phyloP scores from a whole-genome alignment of 495 filamentous ascomycete species.

The Aspergillus affinis region DNA sequence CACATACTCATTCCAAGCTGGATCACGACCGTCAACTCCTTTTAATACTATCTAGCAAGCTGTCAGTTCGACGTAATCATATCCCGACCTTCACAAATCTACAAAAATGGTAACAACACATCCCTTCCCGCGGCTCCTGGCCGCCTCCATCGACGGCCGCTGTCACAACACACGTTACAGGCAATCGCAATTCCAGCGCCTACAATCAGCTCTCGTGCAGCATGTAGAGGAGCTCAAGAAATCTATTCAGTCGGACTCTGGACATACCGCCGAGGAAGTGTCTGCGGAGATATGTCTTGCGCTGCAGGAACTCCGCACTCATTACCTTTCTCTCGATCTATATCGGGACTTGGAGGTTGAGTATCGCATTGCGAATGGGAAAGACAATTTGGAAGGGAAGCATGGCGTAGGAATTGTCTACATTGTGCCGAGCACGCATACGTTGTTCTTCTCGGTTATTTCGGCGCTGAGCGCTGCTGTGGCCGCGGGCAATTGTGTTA shows the following conservation, averaged over 20 bases:
- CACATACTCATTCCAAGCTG: too few species aligned
- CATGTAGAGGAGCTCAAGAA: constrained; percentile 33
- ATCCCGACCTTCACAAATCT: not conserved
- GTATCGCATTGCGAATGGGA: constrained; percentile 47
- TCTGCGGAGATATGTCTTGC: constrained; percentile 43
- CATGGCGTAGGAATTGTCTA: constrained; percentile 49
- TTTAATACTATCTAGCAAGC: too few species aligned
- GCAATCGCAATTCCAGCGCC: constrained; percentile 44
- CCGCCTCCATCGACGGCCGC: constrained; percentile 48
- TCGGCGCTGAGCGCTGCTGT: constrained; percentile 48
- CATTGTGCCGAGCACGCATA: constrained; percentile 48
- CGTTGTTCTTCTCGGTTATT: constrained; percentile 49
- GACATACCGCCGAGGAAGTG: constrained; percentile 36
- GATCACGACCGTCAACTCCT: too few species aligned
- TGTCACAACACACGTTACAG: constrained; percentile 45
- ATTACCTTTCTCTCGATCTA: constrained; percentile 41
- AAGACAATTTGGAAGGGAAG: constrained; percentile 28
- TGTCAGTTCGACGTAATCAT: too few species aligned
- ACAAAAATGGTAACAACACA: constrained; percentile 24
- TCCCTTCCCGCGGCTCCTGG: constrained; percentile 36
- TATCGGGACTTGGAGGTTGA: constrained; percentile 43
- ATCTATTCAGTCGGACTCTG: constrained; percentile 41
- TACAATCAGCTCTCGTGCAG: constrained; percentile 37
- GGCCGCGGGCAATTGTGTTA: constrained; percentile 52
- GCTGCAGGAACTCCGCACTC: constrained; percentile 40